phyloP scores from a whole-genome alignment of 2,329 filamentous ascomycete species.

The Coniosporium tulheliwenetii region DNA sequence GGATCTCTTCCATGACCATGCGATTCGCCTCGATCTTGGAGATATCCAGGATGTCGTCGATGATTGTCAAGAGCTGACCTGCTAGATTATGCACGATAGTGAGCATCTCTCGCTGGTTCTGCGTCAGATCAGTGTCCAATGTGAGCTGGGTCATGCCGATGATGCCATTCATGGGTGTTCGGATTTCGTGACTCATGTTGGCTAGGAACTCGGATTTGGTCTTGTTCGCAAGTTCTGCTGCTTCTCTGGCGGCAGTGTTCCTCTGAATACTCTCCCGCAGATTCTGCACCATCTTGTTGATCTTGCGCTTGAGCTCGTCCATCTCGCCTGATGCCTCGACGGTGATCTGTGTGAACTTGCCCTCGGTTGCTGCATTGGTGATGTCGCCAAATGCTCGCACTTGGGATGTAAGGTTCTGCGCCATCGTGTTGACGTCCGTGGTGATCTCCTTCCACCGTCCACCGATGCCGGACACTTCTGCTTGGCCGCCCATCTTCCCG shows the following conservation, averaged over 20 bases:
- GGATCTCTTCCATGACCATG: slow-evolving; percentile 97
- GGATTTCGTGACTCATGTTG: slow-evolving; percentile 98
- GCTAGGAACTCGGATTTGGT: slow-evolving; percentile 97
- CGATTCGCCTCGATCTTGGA: slow-evolving; percentile 80
- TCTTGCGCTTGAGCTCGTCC: slow-evolving; percentile 97
- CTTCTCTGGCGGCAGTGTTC: slow-evolving; percentile 89
- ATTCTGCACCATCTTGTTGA: slow-evolving; percentile 98
- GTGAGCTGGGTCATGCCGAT: slow-evolving; percentile 97
- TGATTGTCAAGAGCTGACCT: slow-evolving; percentile 91
- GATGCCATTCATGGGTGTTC: slow-evolving; percentile 95
- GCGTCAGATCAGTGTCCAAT: slow-evolving; percentile 80
- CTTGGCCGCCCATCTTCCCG: slow-evolving; percentile 96
- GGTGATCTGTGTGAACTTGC: slow-evolving; percentile 94
- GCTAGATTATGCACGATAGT: slow-evolving; percentile 96
- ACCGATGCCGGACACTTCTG: slow-evolving; percentile 81
- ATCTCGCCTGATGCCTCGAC: slow-evolving; percentile 97
- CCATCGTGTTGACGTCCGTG: slow-evolving; percentile 89
- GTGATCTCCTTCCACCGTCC: slow-evolving; percentile 98
- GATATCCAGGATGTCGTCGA: slow-evolving; percentile 62
- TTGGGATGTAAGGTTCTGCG: slow-evolving; percentile 74
- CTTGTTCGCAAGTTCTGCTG: slow-evolving; percentile 90
- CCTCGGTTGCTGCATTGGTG: slow-evolving; percentile 92
- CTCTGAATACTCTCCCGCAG: slow-evolving; percentile 89
- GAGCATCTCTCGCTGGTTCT: slow-evolving; percentile 94
- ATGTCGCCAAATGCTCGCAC: slow-evolving; percentile 97